Evolutionary conservation across 768 basidiomycete genomes (phyloP), one percentile per base, ranked within the genome.

Genomic region (Cytidiella melzeri): DNA sequence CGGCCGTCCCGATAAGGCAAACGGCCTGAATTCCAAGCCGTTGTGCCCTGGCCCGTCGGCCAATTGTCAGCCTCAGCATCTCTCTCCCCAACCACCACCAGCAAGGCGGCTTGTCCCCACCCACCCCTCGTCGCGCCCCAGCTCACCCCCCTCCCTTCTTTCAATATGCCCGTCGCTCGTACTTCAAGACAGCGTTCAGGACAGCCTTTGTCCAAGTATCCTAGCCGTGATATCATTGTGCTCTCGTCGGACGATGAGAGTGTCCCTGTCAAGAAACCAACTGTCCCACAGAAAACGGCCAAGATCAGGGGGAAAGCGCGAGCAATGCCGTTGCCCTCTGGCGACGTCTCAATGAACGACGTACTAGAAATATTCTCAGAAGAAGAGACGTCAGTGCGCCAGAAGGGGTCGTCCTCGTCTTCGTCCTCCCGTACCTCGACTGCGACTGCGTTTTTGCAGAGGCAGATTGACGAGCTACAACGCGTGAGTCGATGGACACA

Each of bases 241-340:
- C 41, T 62, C 21, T 57, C 61, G 5, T 61, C 56, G 23, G 61
- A 58, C 45, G 57, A 58, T 20, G 58, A 61, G 12, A 53, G 30
- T 3, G 37, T 41, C 4, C 25, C 49, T n/a, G 26, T 47, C 1
- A 53, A 52, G 46, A 34, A 26, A 45, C 18, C 30, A n/a, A 23
- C 19, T 4, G 15, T 36, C 1, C 26, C 34, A 19, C 47, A 36
- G 43, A 43, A 24, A 21, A 2, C 37, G 25, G 9, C 38, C 18
- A 41, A 49, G n/a, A 7, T 10, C 39, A 30, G 30, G 40, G 42
- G 43, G 5, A 46, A 40, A 15, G 21, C 25, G 27, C 34, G 20
- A 21, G 20, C 41, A 12, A 18, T 38, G 13, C 30, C 34, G 39
- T 13, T 15, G 20, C 2, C 41, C 13, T 5, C 36, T 1, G 39